Evolutionary conservation across 805 yeast species (phyloP).

Genomic region (Candida tammaniensis): DNA sequence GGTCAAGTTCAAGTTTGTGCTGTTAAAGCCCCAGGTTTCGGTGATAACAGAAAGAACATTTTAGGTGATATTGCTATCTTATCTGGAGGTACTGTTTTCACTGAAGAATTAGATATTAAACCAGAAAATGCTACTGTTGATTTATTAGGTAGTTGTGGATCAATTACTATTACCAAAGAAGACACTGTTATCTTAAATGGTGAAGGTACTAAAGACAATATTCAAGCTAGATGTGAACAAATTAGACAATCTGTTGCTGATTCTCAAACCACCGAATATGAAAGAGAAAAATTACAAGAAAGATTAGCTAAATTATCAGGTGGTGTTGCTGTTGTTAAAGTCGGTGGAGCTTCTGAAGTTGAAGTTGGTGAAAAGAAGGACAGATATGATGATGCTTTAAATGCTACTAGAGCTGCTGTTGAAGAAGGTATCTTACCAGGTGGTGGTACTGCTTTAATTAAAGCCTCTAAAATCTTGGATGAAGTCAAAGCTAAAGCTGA

Average conservation of each 20-base stretch:
- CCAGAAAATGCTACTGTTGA: constrained; percentile 93
- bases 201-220: constrained; percentile 78
- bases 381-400: constrained; percentile 96
- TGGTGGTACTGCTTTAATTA: constrained; percentile 97
- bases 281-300: constrained; percentile 94
- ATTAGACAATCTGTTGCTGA: constrained; percentile 80
- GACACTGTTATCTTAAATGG: constrained; percentile 95
- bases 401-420: constrained; percentile 98
- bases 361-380: constrained; percentile 99
- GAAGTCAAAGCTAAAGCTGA: constrained; percentile 58
- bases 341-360: constrained; percentile 95
- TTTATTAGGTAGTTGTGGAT: constrained; percentile 86
- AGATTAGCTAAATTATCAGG: constrained; percentile 95
- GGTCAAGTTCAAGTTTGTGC: constrained; percentile 98
- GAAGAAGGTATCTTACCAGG: constrained; percentile 99
- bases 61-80: constrained; percentile 93
- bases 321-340: constrained; percentile 97
- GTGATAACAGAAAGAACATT: constrained; percentile 96
- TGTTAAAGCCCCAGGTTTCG: constrained; percentile 98
- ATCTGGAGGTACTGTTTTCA: constrained; percentile 88
- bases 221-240: constrained; percentile 87
- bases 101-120: constrained; percentile 92
- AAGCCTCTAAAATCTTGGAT: constrained; percentile 79
- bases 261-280: constrained; percentile 80
- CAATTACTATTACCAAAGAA: constrained; percentile 90